Percentiles rank a stretch among this genome's conserved stretches.
Evolutionary conservation across 2,329 filamentous ascomycete genomes (phyloP).

Genomic region (Leptographium procerum): DNA sequence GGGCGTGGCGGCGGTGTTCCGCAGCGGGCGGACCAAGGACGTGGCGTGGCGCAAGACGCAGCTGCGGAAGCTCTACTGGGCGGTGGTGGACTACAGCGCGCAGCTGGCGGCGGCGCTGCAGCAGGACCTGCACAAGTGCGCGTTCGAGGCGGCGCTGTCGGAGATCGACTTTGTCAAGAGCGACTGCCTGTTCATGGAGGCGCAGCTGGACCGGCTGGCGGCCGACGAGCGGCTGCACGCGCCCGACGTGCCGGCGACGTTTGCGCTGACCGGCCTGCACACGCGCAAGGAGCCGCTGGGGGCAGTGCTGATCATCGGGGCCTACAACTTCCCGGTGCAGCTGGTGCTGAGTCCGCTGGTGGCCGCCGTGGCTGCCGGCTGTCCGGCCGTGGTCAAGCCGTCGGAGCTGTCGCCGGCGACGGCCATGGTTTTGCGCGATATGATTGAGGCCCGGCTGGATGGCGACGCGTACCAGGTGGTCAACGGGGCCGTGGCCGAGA

Average conservation of each 20-base stretch:
- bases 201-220: constrained; percentile 70
- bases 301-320: constrained; percentile 71
- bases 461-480: constrained; percentile 63
- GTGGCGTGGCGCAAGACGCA: constrained; percentile 73
- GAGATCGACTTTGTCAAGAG: constrained; percentile 73
- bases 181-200: constrained; percentile 68
- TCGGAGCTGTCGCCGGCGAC: constrained; percentile 69
- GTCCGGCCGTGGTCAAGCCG: constrained; percentile 82
- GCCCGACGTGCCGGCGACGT: constrained; percentile 55
- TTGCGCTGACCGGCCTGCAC: constrained; percentile 58
- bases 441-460: constrained; percentile 68
- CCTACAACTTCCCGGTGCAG: constrained; percentile 90
- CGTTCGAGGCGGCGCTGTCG: constrained; percentile 59
- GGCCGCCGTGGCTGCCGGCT: constrained; percentile 86
- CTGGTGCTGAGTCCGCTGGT: constrained; percentile 68
- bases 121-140: constrained; percentile 67
- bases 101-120: constrained; percentile 64
- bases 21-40: constrained; percentile 69
- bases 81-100: constrained; percentile 63
- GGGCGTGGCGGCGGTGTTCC: constrained; percentile 57
- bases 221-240: constrained; percentile 62
- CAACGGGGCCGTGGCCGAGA: constrained; percentile 73
- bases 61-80: constrained; percentile 94
- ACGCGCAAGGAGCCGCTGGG: constrained; percentile 84
- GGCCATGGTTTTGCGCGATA: constrained; percentile 67